Percentiles rank a stretch among this genome's conserved stretches.
phyloP scores from a whole-genome alignment of 23 red algal species.

The Cyanidiococcus yangmingshanensis region DNA sequence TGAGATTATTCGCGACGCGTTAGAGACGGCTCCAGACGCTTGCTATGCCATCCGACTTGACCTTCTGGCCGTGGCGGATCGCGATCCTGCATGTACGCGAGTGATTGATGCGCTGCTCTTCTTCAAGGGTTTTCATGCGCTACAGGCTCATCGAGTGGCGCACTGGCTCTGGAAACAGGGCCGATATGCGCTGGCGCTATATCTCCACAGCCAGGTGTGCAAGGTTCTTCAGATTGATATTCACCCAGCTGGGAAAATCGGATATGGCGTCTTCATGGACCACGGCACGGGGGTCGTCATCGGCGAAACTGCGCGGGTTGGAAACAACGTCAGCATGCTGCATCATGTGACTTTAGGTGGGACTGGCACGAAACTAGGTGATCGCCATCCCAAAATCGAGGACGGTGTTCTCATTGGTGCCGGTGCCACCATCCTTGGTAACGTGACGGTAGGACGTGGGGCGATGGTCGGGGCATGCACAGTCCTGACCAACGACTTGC shows the following conservation, averaged over 20 bases:
- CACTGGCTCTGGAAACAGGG: conserved; percentile 65
- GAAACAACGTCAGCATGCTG: conserved; percentile 62
- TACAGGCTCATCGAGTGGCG: conserved; percentile 75
- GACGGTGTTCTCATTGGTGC: conserved; percentile 86
- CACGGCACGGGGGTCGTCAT: conserved; percentile 94
- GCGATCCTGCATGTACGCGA: conserved; percentile 76
- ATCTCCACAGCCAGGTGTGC: conserved; percentile 67
- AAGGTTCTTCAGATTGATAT: conserved; percentile 96
- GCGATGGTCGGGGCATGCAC: conserved; percentile 73
- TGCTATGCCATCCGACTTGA: conserved; percentile 37
- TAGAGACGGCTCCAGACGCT: conserved; percentile 26
- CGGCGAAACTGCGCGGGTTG: conserved; percentile 85
- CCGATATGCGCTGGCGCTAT: conserved; percentile 51
- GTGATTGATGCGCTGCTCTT: conserved; percentile 76
- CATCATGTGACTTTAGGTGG: conserved; percentile 95
- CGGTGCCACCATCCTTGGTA: conserved; percentile 80
- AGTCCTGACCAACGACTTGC: conserved; percentile 65
- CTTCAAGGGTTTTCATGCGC: conserved; percentile 95
- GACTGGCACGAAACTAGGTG: conserved; percentile 60
- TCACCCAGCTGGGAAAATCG: conserved; percentile 72
- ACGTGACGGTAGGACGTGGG: conserved; percentile 56
- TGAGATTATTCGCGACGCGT: conserved; percentile 42
- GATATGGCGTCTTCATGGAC: conserved; percentile 66
- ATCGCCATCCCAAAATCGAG: conserved; percentile 69
- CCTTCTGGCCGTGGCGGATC: conserved; percentile 77